Evolutionary conservation across 495 filamentous ascomycete genomes (phyloP).

Genomic region (Astrocystis sublimbata): DNA sequence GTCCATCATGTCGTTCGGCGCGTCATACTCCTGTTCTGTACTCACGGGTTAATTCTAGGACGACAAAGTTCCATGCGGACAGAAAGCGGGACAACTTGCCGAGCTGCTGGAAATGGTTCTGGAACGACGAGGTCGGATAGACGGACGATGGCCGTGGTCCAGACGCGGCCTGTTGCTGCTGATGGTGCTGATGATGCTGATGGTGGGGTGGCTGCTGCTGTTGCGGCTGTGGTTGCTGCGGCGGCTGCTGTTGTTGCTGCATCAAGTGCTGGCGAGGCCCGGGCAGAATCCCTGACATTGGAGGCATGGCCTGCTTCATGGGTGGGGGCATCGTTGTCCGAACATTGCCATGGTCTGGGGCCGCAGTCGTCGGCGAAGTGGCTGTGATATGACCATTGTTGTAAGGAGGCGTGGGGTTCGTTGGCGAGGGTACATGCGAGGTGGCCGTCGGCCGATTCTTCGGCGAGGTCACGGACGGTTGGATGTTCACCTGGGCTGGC

Average conservation of each 20-base stretch:
- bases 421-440: conserved; percentile 80
- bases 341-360: conserved; percentile 54
- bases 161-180: conserved; percentile 44
- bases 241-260: conserved; percentile 38
- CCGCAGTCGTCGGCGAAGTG: conserved; percentile 64
- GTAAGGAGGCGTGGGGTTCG: conserved; percentile 69
- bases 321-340: conserved; percentile 42
- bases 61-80: conserved; percentile 69
- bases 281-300: conserved; percentile 51
- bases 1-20: conserved; percentile 91
- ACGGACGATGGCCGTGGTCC: conserved; percentile 49
- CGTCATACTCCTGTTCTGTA: conserved; percentile 99
- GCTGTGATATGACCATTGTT: conserved; percentile 66
- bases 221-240: conserved; percentile 35
- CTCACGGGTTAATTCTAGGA: conserved; percentile 78
- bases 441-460: conserved; percentile 78
- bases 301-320: conserved; percentile 44
- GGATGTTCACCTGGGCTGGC: conserved; percentile 53
- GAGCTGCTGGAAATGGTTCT: conserved; percentile 95
- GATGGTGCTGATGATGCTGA: conserved; percentile 45
- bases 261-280: conserved; percentile 34
- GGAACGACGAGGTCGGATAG: conserved; percentile 78
- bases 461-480: conserved; percentile 50
- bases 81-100: conserved; percentile 79
- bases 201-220: conserved; percentile 39